Evolutionary conservation across 495 filamentous ascomycete species (phyloP).

Genomic region (Penicillium ucsense): DNA sequence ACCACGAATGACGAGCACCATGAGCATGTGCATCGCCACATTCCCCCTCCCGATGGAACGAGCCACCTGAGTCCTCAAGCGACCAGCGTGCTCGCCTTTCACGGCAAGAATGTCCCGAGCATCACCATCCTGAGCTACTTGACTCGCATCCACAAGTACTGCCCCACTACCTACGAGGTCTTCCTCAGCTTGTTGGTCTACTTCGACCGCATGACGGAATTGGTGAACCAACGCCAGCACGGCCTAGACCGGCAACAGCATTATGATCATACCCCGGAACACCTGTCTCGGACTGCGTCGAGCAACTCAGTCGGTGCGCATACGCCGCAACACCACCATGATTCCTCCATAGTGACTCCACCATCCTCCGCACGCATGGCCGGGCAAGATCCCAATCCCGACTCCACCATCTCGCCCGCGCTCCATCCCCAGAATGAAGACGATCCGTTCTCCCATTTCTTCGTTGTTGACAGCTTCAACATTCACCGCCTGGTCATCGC

Average conservation of each 20-base stretch:
- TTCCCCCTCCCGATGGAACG: slow-evolving; percentile 56
- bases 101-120: slow-evolving; percentile 95
- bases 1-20: slow-evolving; percentile 94
- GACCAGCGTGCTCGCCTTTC: slow-evolving; percentile 92
- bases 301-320: slow-evolving; percentile 3
- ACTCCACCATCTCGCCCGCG: slow-evolving; percentile 25
- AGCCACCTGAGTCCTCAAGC: slow-evolving; percentile 65
- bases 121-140: slow-evolving; percentile 97
- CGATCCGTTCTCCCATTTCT: slow-evolving; percentile 66
- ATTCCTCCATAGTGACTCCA: slow-evolving; percentile 28
- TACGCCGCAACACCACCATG: slow-evolving; percentile 7
- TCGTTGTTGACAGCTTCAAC: slow-evolving; percentile 98
- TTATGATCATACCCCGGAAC: slow-evolving; percentile 8
- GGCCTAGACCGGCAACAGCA: slow-evolving; percentile 31
- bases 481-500: slow-evolving; percentile 97
- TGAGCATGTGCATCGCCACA: slow-evolving; percentile 64
- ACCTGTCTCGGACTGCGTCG: background rate
- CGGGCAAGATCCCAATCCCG: slow-evolving; percentile 24
- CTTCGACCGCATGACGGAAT: slow-evolving; percentile 97
- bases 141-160: slow-evolving; percentile 96
- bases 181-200: slow-evolving; percentile 94
- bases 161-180: slow-evolving; percentile 96
- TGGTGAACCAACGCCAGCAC: slow-evolving; percentile 69
- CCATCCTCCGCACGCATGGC: slow-evolving; percentile 24
- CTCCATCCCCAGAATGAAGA: slow-evolving; percentile 38